A percentile compares a stretch with the other conserved stretches of the same genome.
Evolutionary conservation across 306 rosid genomes (phyloP).

Genomic region (Vigna nakashimae): DNA sequence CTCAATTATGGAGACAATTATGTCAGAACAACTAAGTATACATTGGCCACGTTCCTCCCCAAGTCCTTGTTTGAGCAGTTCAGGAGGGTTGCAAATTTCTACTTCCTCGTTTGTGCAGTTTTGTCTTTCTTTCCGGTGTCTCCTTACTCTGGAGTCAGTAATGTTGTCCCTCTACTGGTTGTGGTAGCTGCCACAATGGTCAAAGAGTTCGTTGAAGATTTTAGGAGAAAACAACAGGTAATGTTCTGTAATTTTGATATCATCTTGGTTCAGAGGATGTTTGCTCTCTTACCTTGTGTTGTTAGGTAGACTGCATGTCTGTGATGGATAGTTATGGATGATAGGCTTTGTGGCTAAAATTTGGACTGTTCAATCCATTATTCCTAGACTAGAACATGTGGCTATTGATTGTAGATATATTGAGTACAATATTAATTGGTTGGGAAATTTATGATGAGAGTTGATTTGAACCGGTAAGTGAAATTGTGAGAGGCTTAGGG

Average conservation of each 20-base stretch:
- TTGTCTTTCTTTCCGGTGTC: slow-evolving; percentile 80
- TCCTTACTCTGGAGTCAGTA: slow-evolving; percentile 86
- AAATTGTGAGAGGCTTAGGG: background rate
- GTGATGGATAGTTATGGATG: background rate
- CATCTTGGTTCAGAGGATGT: background rate
- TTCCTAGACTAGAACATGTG: slow-evolving; percentile 18
- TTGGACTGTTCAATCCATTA: background rate
- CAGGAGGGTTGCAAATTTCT: slow-evolving; percentile 85
- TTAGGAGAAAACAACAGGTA: slow-evolving; percentile 90
- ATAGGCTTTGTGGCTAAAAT: background rate
- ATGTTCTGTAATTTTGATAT: background rate
- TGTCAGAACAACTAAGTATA: slow-evolving; percentile 84
- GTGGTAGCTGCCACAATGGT: slow-evolving; percentile 93
- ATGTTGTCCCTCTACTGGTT: slow-evolving; percentile 75
- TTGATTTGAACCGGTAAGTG: background rate
- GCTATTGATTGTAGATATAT: background rate
- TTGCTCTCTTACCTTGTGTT: slow-evolving; percentile 5
- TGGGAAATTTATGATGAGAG: slow-evolving; percentile 19
- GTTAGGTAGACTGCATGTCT: background rate
- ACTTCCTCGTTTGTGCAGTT: slow-evolving; percentile 81
- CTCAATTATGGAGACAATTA: slow-evolving; percentile 71
- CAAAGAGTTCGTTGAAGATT: slow-evolving; percentile 88
- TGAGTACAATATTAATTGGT: slow-evolving; percentile 5
- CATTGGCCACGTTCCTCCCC: slow-evolving; percentile 82
- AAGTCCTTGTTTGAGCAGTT: slow-evolving; percentile 94